A percentile compares a stretch with the other conserved stretches of the same genome.
Conservation (phyloP, 495 filamentous ascomycete species). For the Aspergillus heteromorphus region DNA sequence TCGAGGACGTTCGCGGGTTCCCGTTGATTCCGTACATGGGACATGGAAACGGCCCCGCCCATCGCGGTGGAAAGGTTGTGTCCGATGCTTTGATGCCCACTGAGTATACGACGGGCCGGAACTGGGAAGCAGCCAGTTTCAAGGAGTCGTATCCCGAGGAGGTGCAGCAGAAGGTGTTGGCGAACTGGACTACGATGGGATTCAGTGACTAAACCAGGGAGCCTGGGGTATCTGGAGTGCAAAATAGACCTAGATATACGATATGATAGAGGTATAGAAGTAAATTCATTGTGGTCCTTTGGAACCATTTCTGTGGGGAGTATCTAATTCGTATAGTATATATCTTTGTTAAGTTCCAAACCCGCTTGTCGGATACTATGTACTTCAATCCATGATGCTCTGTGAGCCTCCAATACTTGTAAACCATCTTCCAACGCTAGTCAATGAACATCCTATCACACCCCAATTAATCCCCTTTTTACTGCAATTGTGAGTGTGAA, state of each 20-base stretch:
- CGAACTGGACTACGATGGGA: constrained; percentile 24
- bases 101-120: constrained; percentile 28
- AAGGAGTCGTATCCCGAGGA: constrained; percentile 26
- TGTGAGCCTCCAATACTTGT: too few species aligned
- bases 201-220: constrained; percentile 10
- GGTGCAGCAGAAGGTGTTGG: constrained; percentile 27
- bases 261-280: too few species aligned
- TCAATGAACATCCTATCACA: too few species aligned
- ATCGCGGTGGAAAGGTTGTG: constrained; percentile 23
- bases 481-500: not conserved
- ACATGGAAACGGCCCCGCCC: constrained; percentile 3
- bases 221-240: too few species aligned
- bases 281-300: too few species aligned
- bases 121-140: constrained; percentile 28
- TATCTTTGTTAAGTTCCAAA: too few species aligned
- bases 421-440: too few species aligned
- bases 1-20: constrained; percentile 22
- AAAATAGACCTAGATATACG: too few species aligned
- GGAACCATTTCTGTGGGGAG: too few species aligned
- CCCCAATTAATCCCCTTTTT: not conserved
- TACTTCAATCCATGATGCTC: too few species aligned
- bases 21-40: constrained; percentile 27
- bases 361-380: too few species aligned
- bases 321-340: too few species aligned
- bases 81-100: constrained; percentile 28